phyloP scores from a whole-genome alignment of 495 filamentous ascomycete genomes.

The Cryomyces antarcticus region DNA sequence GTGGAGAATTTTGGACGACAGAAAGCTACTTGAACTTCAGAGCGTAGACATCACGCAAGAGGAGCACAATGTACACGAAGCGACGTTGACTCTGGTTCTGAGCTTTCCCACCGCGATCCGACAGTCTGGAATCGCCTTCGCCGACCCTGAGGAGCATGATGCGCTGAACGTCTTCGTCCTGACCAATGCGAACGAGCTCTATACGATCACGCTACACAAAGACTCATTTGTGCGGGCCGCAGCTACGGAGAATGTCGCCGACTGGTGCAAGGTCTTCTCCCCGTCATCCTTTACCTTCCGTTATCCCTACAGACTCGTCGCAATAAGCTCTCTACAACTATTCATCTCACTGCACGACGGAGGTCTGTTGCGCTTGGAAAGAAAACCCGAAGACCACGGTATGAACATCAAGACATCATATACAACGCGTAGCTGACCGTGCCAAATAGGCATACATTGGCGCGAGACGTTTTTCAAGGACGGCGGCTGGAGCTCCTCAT shows the following conservation, averaged over 20 bases:
- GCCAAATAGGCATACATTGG: conserved; percentile 37
- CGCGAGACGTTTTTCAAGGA: conserved; percentile 60
- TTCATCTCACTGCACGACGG: conserved; percentile 72
- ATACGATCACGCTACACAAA: conserved; percentile 57
- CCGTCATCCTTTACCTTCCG: conserved; percentile 58
- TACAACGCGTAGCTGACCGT: conserved; percentile 2
- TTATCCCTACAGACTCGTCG: conserved; percentile 60
- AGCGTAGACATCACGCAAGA: conserved; percentile 62
- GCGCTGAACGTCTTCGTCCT: conserved; percentile 60
- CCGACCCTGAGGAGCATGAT: conserved; percentile 61
- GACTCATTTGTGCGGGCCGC: conserved; percentile 54
- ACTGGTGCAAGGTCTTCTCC: conserved; percentile 55
- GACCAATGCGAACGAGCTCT: conserved; percentile 56
- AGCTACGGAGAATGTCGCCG: conserved; percentile 47
- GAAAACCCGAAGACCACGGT: conserved; percentile 47
- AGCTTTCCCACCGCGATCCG: conserved; percentile 52
- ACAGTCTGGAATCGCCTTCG: conserved; percentile 55
- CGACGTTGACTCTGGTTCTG: conserved; percentile 51
- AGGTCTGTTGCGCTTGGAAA: conserved; percentile 50
- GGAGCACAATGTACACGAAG: conserved; percentile 39
- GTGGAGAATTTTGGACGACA: conserved; percentile 72
- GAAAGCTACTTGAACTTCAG: conserved; percentile 62
- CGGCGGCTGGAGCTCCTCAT: conserved; percentile 51
- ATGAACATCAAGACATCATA: conserved; percentile 16
- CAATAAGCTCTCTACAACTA: conserved; percentile 48